phyloP scores from a whole-genome alignment of 169 alveolate genomes.

The Amoebophrya sp. region DNA sequence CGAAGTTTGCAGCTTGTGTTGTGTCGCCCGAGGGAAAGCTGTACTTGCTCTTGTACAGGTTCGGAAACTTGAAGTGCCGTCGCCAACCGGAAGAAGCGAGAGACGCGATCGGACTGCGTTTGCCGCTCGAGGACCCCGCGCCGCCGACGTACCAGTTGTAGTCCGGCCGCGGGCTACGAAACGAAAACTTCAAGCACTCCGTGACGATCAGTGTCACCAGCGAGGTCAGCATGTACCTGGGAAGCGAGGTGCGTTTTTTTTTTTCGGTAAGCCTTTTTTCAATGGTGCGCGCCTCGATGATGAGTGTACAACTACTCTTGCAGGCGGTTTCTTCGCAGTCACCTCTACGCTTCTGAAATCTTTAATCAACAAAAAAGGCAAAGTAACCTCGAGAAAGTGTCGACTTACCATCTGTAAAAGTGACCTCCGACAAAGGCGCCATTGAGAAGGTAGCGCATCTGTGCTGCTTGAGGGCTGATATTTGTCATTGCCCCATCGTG shows the following conservation, averaged over 20 bases:
- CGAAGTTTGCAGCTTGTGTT: neutral
- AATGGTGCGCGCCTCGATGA: too few relatives aligned
- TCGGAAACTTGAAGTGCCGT: neutral
- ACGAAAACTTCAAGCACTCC: neutral
- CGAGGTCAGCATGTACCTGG: too few relatives aligned
- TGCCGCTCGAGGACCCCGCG: neutral
- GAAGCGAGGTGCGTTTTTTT: too few relatives aligned
- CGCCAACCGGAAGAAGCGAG: neutral
- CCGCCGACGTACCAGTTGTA: neutral
- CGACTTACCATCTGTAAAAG: neutral
- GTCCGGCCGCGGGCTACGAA: neutral
- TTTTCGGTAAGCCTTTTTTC: too few relatives aligned
- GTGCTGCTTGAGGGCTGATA: too few relatives aligned
- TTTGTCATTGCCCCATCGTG: too few relatives aligned
- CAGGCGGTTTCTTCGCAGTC: too few relatives aligned
- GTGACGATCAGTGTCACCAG: neutral
- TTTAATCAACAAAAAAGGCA: too few relatives aligned
- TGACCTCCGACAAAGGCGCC: neutral
- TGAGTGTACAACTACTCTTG: too few relatives aligned
- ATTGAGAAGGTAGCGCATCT: too few relatives aligned
- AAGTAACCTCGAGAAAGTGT: neutral
- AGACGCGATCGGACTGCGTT: neutral
- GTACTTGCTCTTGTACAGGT: neutral
- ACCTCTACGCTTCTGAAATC: too few relatives aligned
- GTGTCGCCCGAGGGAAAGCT: neutral